phyloP scores from a whole-genome alignment of 2,329 filamentous ascomycete genomes.

The Fusarium sp. region DNA sequence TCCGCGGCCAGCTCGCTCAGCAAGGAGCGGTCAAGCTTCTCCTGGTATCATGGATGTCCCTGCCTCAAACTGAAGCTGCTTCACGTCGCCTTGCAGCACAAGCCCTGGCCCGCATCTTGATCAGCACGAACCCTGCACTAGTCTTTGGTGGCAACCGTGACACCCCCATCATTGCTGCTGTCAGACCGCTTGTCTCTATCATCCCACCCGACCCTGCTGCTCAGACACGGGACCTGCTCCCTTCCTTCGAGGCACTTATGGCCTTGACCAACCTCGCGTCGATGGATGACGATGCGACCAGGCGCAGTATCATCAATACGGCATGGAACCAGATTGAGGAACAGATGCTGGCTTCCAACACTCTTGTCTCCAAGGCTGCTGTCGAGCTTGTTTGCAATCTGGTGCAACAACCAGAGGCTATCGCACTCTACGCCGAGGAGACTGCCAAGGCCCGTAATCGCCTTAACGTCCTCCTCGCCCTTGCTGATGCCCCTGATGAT shows the following conservation, averaged over 20 bases:
- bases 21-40: conserved; percentile 92
- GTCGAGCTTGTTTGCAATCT: conserved; percentile 94
- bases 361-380: conserved; percentile 79
- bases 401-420: conserved; percentile 72
- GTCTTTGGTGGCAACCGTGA: conserved; percentile 83
- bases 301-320: conserved; percentile 73
- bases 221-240: conserved; percentile 79
- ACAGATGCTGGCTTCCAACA: conserved; percentile 78
- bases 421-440: conserved; percentile 73
- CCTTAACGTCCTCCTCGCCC: conserved; percentile 83
- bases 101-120: conserved; percentile 83
- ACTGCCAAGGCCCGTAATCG: conserved; percentile 74
- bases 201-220: conserved; percentile 70
- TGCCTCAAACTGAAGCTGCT: conserved; percentile 60
- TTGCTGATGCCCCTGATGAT: conserved; percentile 85
- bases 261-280: conserved; percentile 95
- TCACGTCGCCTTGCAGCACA: conserved; percentile 73
- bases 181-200: conserved; percentile 81
- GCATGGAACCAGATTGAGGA: conserved; percentile 84
- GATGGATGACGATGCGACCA: conserved; percentile 71
- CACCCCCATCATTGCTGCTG: conserved; percentile 77
- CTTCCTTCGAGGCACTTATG: conserved; percentile 88
- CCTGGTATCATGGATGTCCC: conserved; percentile 72
- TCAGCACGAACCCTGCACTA: conserved; percentile 83
- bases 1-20: conserved; percentile 83